Evolutionary conservation across 2,329 filamentous ascomycete species (phyloP), one percentile per base, ranked within the genome.

Genomic region (Pseudopithomyces chartarum): DNA sequence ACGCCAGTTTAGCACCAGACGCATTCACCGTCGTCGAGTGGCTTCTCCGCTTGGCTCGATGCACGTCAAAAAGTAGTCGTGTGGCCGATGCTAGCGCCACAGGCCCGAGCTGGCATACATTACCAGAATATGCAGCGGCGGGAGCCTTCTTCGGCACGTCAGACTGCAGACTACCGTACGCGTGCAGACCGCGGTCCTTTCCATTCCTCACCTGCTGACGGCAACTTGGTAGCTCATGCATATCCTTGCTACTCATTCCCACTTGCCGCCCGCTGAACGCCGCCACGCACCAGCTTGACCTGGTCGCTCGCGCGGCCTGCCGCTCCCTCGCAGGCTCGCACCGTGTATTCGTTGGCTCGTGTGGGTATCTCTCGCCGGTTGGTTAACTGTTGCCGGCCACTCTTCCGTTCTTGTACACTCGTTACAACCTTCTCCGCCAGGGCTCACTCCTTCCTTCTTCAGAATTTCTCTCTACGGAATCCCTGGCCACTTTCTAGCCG

Each of bases 381-480:
- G 70, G 69, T 61, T 61, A 70, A 69, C 60, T 66, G 60, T 60
- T 69, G 61, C 69, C 69, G 69, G 68, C 59, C 67, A 42, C 29
- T 68, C 63, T 73, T 71, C 71, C 68, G 61, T 72, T 73, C 69
- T 69, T 60, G 73, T 73, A 66, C 69, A 69, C 59, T 68, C 71
- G 68, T 69, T 71, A 64, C 67, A 58, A 70, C 56, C 66, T 66
- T 67, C 70, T 68, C 71, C 68, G 68, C 66, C 54, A 59, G 64
- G n/a, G 61, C 65, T 64, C 62, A 62, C 62, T 65, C 65, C 63
- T 64, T 60, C 65, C 65, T 63, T 64, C 59, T 59, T 60, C 51
- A 63, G 57, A 52, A 55, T 59, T n/a, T n/a, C 60, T 60, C 66
- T 64, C 58, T 39, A 48, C 43, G 17, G 17, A 15, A 48, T 45